Conservation (phyloP, 1,139 yeast genomes). For the Taiozyma sp. region DNA sequence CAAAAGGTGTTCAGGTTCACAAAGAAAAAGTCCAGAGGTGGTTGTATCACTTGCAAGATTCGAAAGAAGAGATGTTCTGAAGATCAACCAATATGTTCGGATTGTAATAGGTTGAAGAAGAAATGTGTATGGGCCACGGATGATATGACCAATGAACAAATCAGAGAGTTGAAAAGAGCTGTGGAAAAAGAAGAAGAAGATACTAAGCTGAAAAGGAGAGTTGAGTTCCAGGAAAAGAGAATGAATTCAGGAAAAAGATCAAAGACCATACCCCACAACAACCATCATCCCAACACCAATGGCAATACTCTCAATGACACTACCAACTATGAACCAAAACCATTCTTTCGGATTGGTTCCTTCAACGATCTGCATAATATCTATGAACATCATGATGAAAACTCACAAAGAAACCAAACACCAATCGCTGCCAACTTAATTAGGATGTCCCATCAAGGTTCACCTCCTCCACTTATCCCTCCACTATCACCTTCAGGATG, state of each 20-base stretch:
- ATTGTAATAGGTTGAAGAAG: slow-evolving; percentile 43
- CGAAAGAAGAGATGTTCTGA: slow-evolving; percentile 64
- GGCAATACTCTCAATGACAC: not conserved
- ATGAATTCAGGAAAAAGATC: not conserved
- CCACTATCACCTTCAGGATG: slow-evolving; percentile 11
- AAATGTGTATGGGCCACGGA: slow-evolving; percentile 42
- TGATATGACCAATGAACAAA: slow-evolving; percentile 19
- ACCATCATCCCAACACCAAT: not conserved
- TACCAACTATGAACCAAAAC: not conserved
- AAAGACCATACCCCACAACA: not conserved
- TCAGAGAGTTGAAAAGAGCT: slow-evolving; percentile 21
- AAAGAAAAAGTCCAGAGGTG: slow-evolving; percentile 41
- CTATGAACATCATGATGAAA: slow-evolving; percentile 6
- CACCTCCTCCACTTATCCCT: not conserved
- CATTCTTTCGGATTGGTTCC: not conserved
- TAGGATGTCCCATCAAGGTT: slow-evolving; percentile 10
- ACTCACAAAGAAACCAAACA: slow-evolving; percentile 11
- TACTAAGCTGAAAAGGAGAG: slow-evolving; percentile 17
- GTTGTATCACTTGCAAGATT: slow-evolving; percentile 59
- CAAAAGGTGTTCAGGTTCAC: slow-evolving; percentile 19
- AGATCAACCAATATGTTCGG: slow-evolving; percentile 47
- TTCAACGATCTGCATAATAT: not conserved
- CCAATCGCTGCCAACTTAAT: slow-evolving; percentile 20
- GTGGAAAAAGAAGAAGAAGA: slow-evolving; percentile 25
- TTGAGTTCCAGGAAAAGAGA: slow-evolving; percentile 3